Evolutionary conservation across 176 grass and related monocot genomes (phyloP).

Genomic region (Dendrocalamus sinicus): DNA sequence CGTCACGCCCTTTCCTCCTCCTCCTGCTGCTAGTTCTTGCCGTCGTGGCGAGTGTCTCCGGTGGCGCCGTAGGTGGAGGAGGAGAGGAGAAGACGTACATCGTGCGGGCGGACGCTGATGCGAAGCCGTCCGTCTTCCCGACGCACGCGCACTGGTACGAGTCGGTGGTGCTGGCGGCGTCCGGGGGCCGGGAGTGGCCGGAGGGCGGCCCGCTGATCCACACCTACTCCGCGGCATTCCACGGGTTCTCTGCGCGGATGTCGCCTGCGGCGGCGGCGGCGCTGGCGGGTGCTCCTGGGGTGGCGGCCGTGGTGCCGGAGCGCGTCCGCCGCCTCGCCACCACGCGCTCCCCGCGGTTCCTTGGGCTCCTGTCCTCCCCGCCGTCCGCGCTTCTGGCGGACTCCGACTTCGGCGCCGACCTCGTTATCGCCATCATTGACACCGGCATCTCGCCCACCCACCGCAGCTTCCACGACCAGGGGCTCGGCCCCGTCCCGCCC

Average conservation of each 20-base stretch:
- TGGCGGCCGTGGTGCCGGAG: conserved; percentile 76
- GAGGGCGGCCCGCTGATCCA: conserved; percentile 77
- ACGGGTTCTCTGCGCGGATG: conserved; percentile 82
- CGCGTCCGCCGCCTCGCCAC: conserved; percentile 63
- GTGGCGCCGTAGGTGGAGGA: neutral
- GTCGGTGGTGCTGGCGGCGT: conserved; percentile 57
- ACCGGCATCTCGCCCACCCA: conserved; percentile 79
- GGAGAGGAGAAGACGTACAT: conserved; percentile 75
- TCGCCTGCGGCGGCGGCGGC: conserved; percentile 44
- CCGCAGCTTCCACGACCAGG: conserved; percentile 75
- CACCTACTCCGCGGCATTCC: conserved; percentile 81
- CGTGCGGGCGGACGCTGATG: conserved; percentile 80
- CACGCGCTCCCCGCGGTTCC: conserved; percentile 76
- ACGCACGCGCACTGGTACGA: conserved; percentile 98
- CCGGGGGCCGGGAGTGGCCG: conserved; percentile 46
- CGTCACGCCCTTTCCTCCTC: neutral
- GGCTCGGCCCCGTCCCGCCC: conserved; percentile 57
- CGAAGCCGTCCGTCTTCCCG: conserved; percentile 84
- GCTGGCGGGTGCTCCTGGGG: conserved; percentile 52
- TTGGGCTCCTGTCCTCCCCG: conserved; percentile 72
- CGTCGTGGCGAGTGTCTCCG: neutral
- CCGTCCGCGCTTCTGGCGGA: conserved; percentile 83
- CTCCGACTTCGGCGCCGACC: conserved; percentile 83
- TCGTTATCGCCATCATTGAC: conserved; percentile 79
- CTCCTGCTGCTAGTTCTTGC: neutral